These are phyloP conservation scores for Lactarius evosmus DNA, from an alignment of 768 basidiomycete species.

Conservation along the genomic window DNA sequence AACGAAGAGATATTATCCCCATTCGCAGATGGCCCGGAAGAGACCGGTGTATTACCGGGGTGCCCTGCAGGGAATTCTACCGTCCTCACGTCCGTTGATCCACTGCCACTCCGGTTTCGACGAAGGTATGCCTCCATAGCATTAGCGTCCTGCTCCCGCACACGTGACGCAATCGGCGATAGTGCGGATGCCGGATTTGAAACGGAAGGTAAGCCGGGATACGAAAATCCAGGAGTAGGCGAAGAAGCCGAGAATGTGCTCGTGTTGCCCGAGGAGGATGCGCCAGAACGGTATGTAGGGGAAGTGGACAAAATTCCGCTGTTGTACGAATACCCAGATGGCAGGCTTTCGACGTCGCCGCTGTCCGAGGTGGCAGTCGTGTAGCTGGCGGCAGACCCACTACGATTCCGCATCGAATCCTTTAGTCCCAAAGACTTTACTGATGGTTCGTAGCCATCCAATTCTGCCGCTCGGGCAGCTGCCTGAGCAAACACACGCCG, in stretches of 20 bases:
- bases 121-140: constrained; percentile 85
- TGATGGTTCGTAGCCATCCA: constrained; percentile 42
- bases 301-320: constrained; percentile 35
- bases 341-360: constrained; percentile 28
- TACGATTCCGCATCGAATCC: constrained; percentile 31
- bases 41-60: constrained; percentile 23
- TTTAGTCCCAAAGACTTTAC: constrained; percentile 49
- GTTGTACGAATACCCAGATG: constrained; percentile 24
- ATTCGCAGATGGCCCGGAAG: constrained; percentile 50
- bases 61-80: constrained; percentile 44
- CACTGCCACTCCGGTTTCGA: constrained; percentile 80
- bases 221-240: constrained; percentile 38
- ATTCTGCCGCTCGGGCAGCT: constrained; percentile 62
- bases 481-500: constrained; percentile 74
- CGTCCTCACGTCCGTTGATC: constrained; percentile 68
- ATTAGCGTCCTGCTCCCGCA: constrained; percentile 81
- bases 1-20: constrained; percentile 54
- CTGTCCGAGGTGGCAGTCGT: constrained; percentile 35
- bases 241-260: constrained; percentile 40
- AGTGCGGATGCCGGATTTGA: constrained; percentile 47
- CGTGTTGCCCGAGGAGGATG: constrained; percentile 56
- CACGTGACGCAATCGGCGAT: constrained; percentile 75
- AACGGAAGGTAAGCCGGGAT: constrained; percentile 34
- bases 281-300: constrained; percentile 42
- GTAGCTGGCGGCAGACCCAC: constrained; percentile 28